A percentile compares a stretch with the other conserved stretches of the same genome.
These are phyloP conservation scores for Ceratobasidium sp. DNA, from an alignment of 1,284 basidiomycete genomes.

Conservation along the genomic window DNA sequence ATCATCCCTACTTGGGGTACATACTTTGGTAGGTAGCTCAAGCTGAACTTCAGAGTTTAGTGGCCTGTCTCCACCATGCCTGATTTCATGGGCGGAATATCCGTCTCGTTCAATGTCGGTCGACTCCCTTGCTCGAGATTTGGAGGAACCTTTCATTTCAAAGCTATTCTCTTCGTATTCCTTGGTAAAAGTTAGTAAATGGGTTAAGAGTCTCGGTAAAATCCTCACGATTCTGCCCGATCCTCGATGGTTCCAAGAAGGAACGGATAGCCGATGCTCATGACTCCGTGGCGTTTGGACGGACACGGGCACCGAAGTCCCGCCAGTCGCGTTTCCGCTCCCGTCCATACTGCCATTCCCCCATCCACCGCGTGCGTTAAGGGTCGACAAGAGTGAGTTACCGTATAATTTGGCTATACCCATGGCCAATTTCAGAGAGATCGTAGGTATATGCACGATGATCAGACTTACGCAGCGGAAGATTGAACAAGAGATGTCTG, in stretches of 20 bases:
- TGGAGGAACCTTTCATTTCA: constrained; percentile 7
- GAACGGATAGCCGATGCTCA: too few species aligned
- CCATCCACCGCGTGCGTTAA: constrained; percentile 20
- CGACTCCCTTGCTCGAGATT: background rate
- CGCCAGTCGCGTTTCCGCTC: background rate
- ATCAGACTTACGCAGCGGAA: constrained; percentile 20
- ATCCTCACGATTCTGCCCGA: too few species aligned
- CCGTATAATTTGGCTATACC: constrained; percentile 4
- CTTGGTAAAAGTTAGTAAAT: too few species aligned
- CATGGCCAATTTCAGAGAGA: background rate
- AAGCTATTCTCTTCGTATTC: constrained; percentile 1
- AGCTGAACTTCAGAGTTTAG: background rate
- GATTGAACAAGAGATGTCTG: constrained; percentile 13
- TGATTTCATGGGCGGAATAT: background rate
- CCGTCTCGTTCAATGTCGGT: background rate
- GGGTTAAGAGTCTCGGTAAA: too few species aligned
- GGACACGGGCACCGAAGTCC: background rate
- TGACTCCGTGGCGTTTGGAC: background rate
- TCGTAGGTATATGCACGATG: background rate
- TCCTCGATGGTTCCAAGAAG: too few species aligned
- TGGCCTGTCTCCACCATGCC: background rate
- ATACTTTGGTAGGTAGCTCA: background rate
- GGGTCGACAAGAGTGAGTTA: constrained; percentile 26
- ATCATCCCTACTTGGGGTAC: too few species aligned
- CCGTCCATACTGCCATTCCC: background rate